Percentiles rank a stretch among this genome's conserved stretches.
phyloP scores from a whole-genome alignment of 495 filamentous ascomycete genomes.

The Trichoderma gamsii region DNA sequence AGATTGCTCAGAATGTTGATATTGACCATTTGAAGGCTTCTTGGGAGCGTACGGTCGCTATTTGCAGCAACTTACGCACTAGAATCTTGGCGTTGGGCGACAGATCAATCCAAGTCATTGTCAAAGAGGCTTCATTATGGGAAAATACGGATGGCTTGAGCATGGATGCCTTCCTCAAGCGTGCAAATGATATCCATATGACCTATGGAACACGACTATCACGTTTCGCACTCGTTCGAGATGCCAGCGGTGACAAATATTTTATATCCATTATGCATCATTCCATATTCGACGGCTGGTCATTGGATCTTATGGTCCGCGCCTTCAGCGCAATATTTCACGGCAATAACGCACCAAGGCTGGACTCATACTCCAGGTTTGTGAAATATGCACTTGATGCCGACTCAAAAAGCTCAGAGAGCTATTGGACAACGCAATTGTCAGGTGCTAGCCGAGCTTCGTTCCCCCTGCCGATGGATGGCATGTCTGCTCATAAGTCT shows the following conservation, averaged over 20 bases:
- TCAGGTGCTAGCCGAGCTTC: slow-evolving; percentile 27
- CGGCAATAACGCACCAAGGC: not conserved
- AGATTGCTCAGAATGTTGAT: not conserved
- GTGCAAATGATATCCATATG: not conserved
- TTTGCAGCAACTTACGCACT: slow-evolving; percentile 4
- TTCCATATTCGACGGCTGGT: slow-evolving; percentile 16
- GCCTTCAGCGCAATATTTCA: not conserved
- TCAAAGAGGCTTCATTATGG: not conserved
- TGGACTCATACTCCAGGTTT: not conserved
- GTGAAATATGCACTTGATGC: not conserved
- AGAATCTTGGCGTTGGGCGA: not conserved
- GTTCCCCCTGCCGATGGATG: slow-evolving; percentile 19
- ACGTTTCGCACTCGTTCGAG: slow-evolving; percentile 9
- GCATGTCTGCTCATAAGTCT: slow-evolving; percentile 20
- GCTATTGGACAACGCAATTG: slow-evolving; percentile 20
- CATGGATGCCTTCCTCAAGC: not conserved
- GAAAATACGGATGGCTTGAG: not conserved
- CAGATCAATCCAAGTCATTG: not conserved
- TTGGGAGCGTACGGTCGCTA: slow-evolving; percentile 9
- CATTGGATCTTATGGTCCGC: not conserved
- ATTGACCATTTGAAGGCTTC: not conserved
- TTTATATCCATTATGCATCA: slow-evolving; percentile 16
- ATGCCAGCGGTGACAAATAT: not conserved
- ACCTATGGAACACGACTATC: slow-evolving; percentile 1
- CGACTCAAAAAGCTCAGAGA: not conserved